A percentile compares a stretch with the other conserved stretches of the same genome.
Conservation (phyloP, 352 stramenopile genomes). For the Globisporangium nodosum region DNA sequence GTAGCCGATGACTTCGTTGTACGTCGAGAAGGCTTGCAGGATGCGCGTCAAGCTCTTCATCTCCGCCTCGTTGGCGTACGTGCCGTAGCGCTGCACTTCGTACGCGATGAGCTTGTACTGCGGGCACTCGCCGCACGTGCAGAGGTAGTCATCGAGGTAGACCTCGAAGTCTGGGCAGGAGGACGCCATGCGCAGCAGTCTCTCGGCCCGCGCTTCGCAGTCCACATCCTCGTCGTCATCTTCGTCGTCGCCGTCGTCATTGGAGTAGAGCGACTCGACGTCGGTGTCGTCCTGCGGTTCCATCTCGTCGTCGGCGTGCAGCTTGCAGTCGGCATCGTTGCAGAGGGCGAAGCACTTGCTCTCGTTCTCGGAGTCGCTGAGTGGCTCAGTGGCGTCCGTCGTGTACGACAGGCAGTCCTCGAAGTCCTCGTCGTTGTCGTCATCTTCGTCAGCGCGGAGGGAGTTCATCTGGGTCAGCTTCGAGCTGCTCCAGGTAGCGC, state of each 20-base stretch:
- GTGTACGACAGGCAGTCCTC: slow-evolving; percentile 39
- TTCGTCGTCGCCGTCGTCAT: slow-evolving; percentile 17
- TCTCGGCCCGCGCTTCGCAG: slow-evolving; percentile 29
- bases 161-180: slow-evolving; percentile 26
- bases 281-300: not conserved
- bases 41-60: slow-evolving; percentile 38
- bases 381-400: slow-evolving; percentile 42
- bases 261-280: slow-evolving; percentile 1
- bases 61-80: slow-evolving; percentile 25
- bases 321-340: not conserved
- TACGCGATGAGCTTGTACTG: slow-evolving; percentile 42
- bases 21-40: slow-evolving; percentile 65
- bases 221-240: slow-evolving; percentile 23
- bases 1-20: slow-evolving; percentile 64
- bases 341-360: slow-evolving; percentile 11
- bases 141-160: slow-evolving; percentile 61
- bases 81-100: slow-evolving; percentile 29
- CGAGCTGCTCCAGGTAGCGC: not conserved
- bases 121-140: slow-evolving; percentile 53
- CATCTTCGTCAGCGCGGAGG: slow-evolving; percentile 7
- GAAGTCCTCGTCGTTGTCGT: slow-evolving; percentile 10
- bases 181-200: slow-evolving; percentile 12
- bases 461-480: slow-evolving; percentile 6
- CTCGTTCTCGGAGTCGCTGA: slow-evolving; percentile 30
- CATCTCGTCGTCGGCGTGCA: not conserved